phyloP scores from a whole-genome alignment of 306 rosid species.

The Medicago arabica region DNA sequence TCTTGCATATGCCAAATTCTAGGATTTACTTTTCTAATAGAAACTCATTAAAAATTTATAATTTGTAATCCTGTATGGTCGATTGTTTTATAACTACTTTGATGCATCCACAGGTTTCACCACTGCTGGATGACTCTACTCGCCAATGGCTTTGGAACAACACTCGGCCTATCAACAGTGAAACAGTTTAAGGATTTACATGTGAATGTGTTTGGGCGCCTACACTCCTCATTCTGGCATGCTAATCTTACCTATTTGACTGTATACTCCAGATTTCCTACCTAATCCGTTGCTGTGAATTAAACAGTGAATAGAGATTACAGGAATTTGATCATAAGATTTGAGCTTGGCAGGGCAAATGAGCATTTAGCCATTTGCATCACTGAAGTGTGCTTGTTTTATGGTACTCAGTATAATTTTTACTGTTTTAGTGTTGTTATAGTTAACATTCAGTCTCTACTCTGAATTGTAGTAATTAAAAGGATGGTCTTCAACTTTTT shows the following conservation, averaged over 20 bases:
- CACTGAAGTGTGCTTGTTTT: background rate
- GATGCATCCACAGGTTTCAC: conserved; percentile 70
- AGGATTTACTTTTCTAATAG: no score
- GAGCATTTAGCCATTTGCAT: conserved; percentile 1
- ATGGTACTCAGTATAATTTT: conserved; percentile 19
- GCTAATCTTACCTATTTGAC: background rate
- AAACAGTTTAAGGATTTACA: conserved; percentile 42
- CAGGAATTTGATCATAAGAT: conserved; percentile 26
- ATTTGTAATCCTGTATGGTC: background rate
- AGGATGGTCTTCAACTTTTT: background rate
- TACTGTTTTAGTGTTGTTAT: background rate
- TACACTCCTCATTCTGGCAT: conserved; percentile 15
- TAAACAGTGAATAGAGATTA: conserved; percentile 29
- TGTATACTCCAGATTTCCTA: background rate
- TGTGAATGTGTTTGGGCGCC: background rate
- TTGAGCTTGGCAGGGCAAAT: conserved; percentile 17
- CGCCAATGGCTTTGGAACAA: conserved; percentile 89
- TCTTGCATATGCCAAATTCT: no score
- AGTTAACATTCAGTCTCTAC: background rate
- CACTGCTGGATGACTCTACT: conserved; percentile 78
- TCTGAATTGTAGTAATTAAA: background rate
- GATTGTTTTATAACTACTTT: conserved; percentile 28
- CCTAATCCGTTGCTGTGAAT: conserved; percentile 22
- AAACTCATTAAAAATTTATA: background rate
- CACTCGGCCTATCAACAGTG: conserved; percentile 60